phyloP scores from a whole-genome alignment of 2,329 filamentous ascomycete species.

The Furcasterigmium furcatum region DNA sequence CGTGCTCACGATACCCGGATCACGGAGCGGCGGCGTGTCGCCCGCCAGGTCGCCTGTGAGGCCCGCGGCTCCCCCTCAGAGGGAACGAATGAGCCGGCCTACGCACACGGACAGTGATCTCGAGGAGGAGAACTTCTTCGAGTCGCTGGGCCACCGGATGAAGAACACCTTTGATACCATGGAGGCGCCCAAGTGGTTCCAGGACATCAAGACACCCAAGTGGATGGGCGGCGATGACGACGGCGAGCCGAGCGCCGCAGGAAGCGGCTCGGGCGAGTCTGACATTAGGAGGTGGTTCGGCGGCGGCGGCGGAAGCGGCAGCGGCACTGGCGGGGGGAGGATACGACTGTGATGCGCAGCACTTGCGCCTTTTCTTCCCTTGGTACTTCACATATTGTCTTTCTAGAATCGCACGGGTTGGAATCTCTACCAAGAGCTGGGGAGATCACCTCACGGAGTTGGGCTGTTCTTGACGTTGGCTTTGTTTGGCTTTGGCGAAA shows the following conservation, averaged over 20 bases:
- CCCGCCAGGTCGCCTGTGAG: slow-evolving; percentile 40
- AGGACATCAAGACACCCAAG: slow-evolving; percentile 73
- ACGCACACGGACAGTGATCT: slow-evolving; percentile 46
- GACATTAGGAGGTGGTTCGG: slow-evolving; percentile 59
- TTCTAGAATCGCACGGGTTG: slow-evolving; percentile 5
- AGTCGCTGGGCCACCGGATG: slow-evolving; percentile 78
- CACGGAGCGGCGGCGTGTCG: slow-evolving; percentile 25
- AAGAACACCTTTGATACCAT: slow-evolving; percentile 88
- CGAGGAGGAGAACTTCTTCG: slow-evolving; percentile 79
- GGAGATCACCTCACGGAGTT: slow-evolving; percentile 14
- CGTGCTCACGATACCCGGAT: slow-evolving; percentile 43
- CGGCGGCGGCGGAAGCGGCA: neutral
- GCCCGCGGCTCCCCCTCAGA: slow-evolving; percentile 28
- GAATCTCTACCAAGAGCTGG: slow-evolving; percentile 16
- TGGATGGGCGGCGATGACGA: slow-evolving; percentile 70
- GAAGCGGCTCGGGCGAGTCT: slow-evolving; percentile 18
- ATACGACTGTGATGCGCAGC: slow-evolving; percentile 8
- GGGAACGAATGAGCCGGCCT: slow-evolving; percentile 18
- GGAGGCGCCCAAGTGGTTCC: slow-evolving; percentile 79
- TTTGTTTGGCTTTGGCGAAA: slow-evolving; percentile 4
- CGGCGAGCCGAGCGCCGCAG: slow-evolving; percentile 19
- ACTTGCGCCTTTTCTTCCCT: neutral
- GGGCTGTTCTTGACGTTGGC: slow-evolving; percentile 1
- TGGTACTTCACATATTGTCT: neutral
- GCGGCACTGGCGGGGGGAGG: slow-evolving; percentile 31